A percentile compares a stretch with the other conserved stretches of the same genome.
phyloP scores from a whole-genome alignment of 768 basidiomycete genomes.

The Tylopilus subfusipes region DNA sequence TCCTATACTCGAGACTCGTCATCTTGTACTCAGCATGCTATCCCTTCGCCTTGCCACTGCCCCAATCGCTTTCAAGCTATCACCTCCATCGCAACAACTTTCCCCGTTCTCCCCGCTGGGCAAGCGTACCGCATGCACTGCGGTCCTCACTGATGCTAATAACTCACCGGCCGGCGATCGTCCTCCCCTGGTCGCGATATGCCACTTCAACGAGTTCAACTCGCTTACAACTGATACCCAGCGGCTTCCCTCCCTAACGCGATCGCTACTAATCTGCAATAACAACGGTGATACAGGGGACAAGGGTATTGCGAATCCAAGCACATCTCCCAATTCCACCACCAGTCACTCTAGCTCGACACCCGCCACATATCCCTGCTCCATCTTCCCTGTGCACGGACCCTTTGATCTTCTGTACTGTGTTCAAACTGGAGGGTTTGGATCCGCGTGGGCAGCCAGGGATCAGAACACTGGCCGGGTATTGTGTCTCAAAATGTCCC shows the following conservation, averaged over 20 bases:
- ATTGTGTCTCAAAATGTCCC: constrained; percentile 40
- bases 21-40: constrained; percentile 7
- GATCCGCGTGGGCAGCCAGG: constrained; percentile 19
- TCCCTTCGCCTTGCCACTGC: constrained; percentile 4
- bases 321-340: background rate
- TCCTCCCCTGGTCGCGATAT: background rate
- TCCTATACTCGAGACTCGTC: background rate
- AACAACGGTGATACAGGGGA: background rate
- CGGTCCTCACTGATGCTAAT: background rate
- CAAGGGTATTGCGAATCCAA: background rate
- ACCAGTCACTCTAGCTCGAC: background rate
- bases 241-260: background rate
- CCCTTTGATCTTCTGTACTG: constrained; percentile 22
- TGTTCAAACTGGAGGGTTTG: constrained; percentile 23
- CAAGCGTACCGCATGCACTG: constrained; percentile 5
- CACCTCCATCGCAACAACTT: background rate
- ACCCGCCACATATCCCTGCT: background rate
- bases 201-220: background rate
- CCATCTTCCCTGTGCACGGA: constrained; percentile 23
- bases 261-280: background rate
- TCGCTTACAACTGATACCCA: background rate
- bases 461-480: constrained; percentile 29
- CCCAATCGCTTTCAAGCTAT: too few species aligned
- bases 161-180: background rate
- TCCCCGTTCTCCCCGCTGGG: background rate